Percentiles rank a stretch among this genome's conserved stretches.
Evolutionary conservation across 2,329 filamentous ascomycete species (phyloP).

Genomic region (Sclerotinia borealis): DNA sequence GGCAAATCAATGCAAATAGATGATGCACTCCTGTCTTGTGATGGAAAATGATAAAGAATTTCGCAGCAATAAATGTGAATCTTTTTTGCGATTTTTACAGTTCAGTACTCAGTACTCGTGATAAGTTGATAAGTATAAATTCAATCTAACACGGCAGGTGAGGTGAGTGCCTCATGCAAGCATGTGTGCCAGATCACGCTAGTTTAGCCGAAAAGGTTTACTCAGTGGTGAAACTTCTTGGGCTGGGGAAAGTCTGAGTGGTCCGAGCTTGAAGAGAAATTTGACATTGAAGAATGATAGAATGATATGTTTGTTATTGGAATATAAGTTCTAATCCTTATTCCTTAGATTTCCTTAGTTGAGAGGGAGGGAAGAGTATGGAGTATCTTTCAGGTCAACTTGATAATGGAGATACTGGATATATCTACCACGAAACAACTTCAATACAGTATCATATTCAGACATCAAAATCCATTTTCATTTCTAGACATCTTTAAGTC

Average conservation of each 20-base stretch:
- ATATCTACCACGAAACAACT: too few relatives aligned
- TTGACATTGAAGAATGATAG: too few relatives aligned
- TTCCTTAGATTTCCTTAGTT: too few relatives aligned
- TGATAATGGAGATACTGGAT: too few relatives aligned
- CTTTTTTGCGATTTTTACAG: too few relatives aligned
- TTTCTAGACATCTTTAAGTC: too few relatives aligned
- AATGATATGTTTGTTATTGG: too few relatives aligned
- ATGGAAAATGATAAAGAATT: not conserved
- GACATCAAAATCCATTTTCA: not conserved
- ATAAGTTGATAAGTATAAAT: not conserved
- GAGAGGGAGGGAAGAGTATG: too few relatives aligned
- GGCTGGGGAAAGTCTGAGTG: not conserved
- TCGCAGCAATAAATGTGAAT: not conserved
- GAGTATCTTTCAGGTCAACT: too few relatives aligned
- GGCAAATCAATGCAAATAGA: not conserved
- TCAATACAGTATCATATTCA: not conserved
- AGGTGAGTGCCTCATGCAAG: slow-evolving; percentile 5
- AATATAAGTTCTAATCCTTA: too few relatives aligned
- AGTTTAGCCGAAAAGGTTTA: slow-evolving; percentile 8
- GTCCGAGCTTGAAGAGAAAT: not conserved
- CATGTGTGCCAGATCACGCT: slow-evolving; percentile 5
- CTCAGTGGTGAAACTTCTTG: slow-evolving; percentile 6
- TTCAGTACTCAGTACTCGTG: too few relatives aligned
- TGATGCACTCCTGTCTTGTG: not conserved
- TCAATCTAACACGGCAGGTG: not conserved